Evolutionary conservation across 1,284 basidiomycete genomes (phyloP), one percentile per base, ranked within the genome.

Genomic region (Trichosporon asahii): DNA sequence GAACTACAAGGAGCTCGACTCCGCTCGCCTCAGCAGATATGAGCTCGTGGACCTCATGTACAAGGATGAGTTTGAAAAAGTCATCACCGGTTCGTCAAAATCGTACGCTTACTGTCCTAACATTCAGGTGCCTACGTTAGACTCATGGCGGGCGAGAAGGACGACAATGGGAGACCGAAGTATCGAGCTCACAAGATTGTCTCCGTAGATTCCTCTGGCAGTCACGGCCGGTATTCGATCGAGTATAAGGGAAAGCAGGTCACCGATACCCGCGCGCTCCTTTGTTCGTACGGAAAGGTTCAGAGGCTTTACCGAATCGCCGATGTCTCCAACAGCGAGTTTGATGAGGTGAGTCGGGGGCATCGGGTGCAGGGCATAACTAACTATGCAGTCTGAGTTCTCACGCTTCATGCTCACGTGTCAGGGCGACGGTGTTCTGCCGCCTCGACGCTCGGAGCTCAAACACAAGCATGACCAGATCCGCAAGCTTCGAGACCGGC

Each of bases 161-260:
- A 88, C 53, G 86, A 88, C 66, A 82, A 85, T 6, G 86, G 86
- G 6, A 79, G 86, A 70, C 86, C 87, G n/a, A 87, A 91, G 40
- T 97, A 97, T 82, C 88, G 94, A 63, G 86, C 94, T 67, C 94
- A 93, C 79, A 89, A 92, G 80, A 86, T 97, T 93, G 73, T 76
- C 90, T 86, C 89, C 35, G 35, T 23, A 33, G 60, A 66, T 71
- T 37, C 29, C 25, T 35, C 57, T n/a, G 57, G 57, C 18, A 67
- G 65, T 31, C 74, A 75, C 65, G 77, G 78, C 75, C 86, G 89
- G 2, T 97, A 97, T 84, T 88, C 89, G 71, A 83, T 97, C 67
- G 90, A 94, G 72, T 85, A 87, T 46, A 86, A 88, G 68, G 85
- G 78, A 14, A 68, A 76, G 23, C 71, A 75, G 5, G 70, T 83